A percentile compares a stretch with the other conserved stretches of the same genome.
Evolutionary conservation across 495 filamentous ascomycete genomes (phyloP).

Genomic region (Haplographium delicatum): DNA sequence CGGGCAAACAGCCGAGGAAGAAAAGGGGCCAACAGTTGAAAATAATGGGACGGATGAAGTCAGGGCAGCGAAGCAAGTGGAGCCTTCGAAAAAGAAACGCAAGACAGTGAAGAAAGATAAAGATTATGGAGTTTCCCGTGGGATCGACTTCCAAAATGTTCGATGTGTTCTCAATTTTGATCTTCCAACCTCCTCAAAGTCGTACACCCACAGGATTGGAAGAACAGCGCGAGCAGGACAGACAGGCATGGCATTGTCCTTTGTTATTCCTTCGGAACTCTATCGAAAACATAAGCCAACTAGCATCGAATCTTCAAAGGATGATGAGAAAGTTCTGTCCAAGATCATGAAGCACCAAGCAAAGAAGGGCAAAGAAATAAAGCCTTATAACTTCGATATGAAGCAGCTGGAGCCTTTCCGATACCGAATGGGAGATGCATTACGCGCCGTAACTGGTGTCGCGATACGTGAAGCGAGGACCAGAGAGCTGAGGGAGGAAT

Average conservation of each 20-base stretch:
- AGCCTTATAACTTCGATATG: slow-evolving; percentile 93
- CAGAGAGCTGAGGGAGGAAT: slow-evolving; percentile 79
- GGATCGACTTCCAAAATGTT: slow-evolving; percentile 95
- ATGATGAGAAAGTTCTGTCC: slow-evolving; percentile 78
- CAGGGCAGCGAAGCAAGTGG: slow-evolving; percentile 27
- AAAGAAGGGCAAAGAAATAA: slow-evolving; percentile 69
- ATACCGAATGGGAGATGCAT: slow-evolving; percentile 88
- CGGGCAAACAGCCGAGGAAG: slow-evolving; percentile 22
- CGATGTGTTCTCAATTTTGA: slow-evolving; percentile 96
- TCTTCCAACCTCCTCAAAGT: slow-evolving; percentile 79
- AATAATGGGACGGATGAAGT: slow-evolving; percentile 10
- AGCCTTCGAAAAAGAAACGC: slow-evolving; percentile 51
- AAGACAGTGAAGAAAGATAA: slow-evolving; percentile 60
- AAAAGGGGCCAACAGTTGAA: not conserved
- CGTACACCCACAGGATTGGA: slow-evolving; percentile 93
- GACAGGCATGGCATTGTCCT: slow-evolving; percentile 90
- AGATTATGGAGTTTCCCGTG: slow-evolving; percentile 88
- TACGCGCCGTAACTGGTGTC: slow-evolving; percentile 73
- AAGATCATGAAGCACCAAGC: slow-evolving; percentile 68
- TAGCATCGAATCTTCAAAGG: slow-evolving; percentile 57
- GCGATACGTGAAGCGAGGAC: slow-evolving; percentile 86
- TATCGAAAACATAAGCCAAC: slow-evolving; percentile 90
- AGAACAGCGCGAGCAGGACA: slow-evolving; percentile 87
- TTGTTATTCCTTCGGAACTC: slow-evolving; percentile 74
- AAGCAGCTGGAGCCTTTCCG: slow-evolving; percentile 85